Conservation (phyloP, 495 filamentous ascomycete species). For the Penicillium desertorum region DNA sequence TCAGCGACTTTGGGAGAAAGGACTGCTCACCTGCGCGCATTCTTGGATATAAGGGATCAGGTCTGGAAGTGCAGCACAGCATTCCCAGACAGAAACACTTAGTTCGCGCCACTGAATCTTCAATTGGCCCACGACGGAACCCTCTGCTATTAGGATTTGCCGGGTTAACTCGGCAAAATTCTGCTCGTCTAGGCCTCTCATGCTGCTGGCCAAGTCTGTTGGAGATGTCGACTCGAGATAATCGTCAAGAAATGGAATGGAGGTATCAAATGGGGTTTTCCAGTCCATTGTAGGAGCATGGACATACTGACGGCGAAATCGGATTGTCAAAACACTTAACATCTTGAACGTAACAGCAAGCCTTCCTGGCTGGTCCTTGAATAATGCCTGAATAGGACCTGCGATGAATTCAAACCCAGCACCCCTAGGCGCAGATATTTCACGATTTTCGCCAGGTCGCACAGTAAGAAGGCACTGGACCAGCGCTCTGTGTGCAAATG, state of each 20-base stretch:
- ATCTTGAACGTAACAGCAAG: constrained; percentile 37
- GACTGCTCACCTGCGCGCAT: constrained; percentile 32
- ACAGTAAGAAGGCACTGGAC: constrained; percentile 29
- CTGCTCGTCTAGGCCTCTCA: constrained; percentile 31
- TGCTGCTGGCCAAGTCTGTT: constrained; percentile 31
- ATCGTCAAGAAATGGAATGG: constrained; percentile 37
- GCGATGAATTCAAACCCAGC: constrained; percentile 44
- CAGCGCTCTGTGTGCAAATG: constrained; percentile 43
- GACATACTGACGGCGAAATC: constrained; percentile 39
- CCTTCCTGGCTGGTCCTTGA: constrained; percentile 33
- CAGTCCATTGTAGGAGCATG: constrained; percentile 38
- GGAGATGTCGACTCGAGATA: constrained; percentile 32
- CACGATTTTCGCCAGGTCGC: constrained; percentile 15
- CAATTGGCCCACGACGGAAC: constrained; percentile 21
- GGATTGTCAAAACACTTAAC: constrained; percentile 35
- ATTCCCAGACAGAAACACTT: constrained; percentile 41
- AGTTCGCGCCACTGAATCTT: constrained; percentile 33
- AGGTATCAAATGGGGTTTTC: constrained; percentile 33
- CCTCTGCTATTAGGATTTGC: constrained; percentile 24
- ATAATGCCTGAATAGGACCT: constrained; percentile 39
- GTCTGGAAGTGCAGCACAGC: constrained; percentile 41
- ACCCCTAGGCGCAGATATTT: constrained; percentile 11
- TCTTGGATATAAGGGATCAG: constrained; percentile 35
- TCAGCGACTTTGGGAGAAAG: background rate
- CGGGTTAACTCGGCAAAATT: constrained; percentile 31